Percentiles rank a stretch among this genome's conserved stretches.
These are phyloP conservation scores for Suhomyces choctaworum DNA, from an alignment of 1,139 yeast species.

Conservation along the genomic window DNA sequence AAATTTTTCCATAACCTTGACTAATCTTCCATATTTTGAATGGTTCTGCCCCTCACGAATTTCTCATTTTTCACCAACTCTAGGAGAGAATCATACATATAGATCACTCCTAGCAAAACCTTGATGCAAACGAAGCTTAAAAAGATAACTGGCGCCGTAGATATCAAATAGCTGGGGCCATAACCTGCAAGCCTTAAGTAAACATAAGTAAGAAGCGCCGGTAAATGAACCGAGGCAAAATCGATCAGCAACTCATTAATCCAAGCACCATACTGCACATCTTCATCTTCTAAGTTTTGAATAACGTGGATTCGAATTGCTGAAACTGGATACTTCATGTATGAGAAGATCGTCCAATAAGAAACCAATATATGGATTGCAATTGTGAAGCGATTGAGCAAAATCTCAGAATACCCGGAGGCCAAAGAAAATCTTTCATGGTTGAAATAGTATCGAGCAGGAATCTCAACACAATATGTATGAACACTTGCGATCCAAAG, in stretches of 20 bases:
- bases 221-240: constrained; percentile 17
- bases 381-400: constrained; percentile 18
- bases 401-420: constrained; percentile 10
- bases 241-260: constrained; percentile 15
- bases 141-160: constrained; percentile 12
- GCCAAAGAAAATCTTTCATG: background rate
- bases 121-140: constrained; percentile 17
- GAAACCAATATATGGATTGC: constrained; percentile 24
- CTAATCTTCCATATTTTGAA: constrained; percentile 49
- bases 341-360: constrained; percentile 27
- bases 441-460: constrained; percentile 15
- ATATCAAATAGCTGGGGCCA: constrained; percentile 1
- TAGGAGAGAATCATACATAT: constrained; percentile 27
- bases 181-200: constrained; percentile 1
- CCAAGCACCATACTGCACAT: constrained; percentile 4
- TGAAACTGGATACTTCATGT: constrained; percentile 7
- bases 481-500: constrained; percentile 28
- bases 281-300: constrained; percentile 6
- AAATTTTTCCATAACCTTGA: background rate
- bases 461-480: constrained; percentile 27
- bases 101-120: constrained; percentile 11
- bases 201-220: constrained; percentile 12
- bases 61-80: constrained; percentile 58
- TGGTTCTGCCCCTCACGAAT: constrained; percentile 61
- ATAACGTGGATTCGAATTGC: constrained; percentile 1